Base-by-base conservation (phyloP, 2,329 filamentous ascomycete species). In the Aspergillus fructus region DNA sequence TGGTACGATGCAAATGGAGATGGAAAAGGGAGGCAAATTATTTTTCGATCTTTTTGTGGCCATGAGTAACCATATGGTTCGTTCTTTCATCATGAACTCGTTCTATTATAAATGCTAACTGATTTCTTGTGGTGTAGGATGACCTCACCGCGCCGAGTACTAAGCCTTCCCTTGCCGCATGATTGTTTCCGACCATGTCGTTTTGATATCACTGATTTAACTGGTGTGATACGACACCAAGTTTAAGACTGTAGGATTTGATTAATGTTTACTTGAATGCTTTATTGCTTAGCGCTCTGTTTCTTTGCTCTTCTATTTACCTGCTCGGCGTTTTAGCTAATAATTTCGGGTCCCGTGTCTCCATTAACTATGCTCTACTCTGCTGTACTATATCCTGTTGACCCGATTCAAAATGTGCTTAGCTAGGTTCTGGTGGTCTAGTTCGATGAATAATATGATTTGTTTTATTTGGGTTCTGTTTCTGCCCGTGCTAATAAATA, bases 21-120 rank as follows among this genome's bases (percentile, higher is more conserved):
- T 97, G 92, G 89, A 89, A 73, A 85, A 86, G 60, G 93, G 93
- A 27, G 91, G 91, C 53, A 89, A 89, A 69, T 81, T 96, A 58
- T 96, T 96, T 79, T 97, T 96, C 71, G 93, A 96, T 71, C 81
- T 96, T 45, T 97, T 96, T 72, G 93, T 96, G 50, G 91, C 93
- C 17, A 85, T 96, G 76, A 92, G 90, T 76, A 96, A 96, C 72
- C 91, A 96, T 71, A 89, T 96, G 70, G 90, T 81, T 86, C 72
- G 89, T 75, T 11, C 50, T 43, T 12, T 21, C 21, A n/a, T 30
- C n/a, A 13, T 15, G 15, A 4, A 33, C 12, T 21, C 17, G 4
- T 37, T 48, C 17, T 21, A 15, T 24, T 12, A 3, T 5, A 12
- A n/a, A 42, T 37, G 48, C 17, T 33, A 17, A 15, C 37, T 33